phyloP scores from a whole-genome alignment of 1,284 basidiomycete genomes.

The Ceratobasidium sp. region DNA sequence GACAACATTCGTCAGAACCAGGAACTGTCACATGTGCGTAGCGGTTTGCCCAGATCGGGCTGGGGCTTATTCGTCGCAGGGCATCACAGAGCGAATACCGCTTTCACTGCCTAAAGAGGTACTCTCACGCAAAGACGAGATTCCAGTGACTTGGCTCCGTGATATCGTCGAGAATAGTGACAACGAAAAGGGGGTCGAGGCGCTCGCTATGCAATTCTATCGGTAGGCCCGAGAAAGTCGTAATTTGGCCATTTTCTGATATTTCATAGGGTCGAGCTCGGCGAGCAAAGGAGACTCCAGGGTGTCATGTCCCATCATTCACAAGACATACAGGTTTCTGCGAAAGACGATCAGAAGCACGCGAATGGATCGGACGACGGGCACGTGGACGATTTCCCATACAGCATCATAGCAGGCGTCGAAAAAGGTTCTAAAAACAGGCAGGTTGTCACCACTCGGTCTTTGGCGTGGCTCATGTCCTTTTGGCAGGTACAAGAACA shows the following conservation, averaged over 20 bases:
- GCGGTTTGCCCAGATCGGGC: neutral
- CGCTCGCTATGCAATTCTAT: constrained; percentile 91
- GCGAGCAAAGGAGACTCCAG: constrained; percentile 89
- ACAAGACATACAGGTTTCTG: constrained; percentile 52
- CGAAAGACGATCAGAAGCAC: constrained; percentile 42
- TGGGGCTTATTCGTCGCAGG: constrained; percentile 58
- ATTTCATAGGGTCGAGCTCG: constrained; percentile 84
- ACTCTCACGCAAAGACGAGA: constrained; percentile 70
- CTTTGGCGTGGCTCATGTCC: constrained; percentile 2
- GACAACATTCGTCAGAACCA: constrained; percentile 96
- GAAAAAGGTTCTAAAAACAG: constrained; percentile 95
- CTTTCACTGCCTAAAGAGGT: constrained; percentile 75
- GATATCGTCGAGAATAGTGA: constrained; percentile 66
- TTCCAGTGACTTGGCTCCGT: constrained; percentile 85
- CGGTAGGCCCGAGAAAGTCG: constrained; percentile 51
- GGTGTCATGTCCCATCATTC: constrained; percentile 93
- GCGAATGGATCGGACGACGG: constrained; percentile 19
- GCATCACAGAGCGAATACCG: constrained; percentile 83
- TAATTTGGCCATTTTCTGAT: neutral
- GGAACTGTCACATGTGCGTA: constrained; percentile 68
- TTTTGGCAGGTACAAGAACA: constrained; percentile 79
- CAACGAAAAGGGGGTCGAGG: constrained; percentile 74
- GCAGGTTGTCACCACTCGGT: constrained; percentile 59
- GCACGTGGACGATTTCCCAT: constrained; percentile 67
- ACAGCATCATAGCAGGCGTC: constrained; percentile 94